Evolutionary conservation across 108 stramenopile genomes (phyloP).

Genomic region (Discostella stelligeroides): DNA sequence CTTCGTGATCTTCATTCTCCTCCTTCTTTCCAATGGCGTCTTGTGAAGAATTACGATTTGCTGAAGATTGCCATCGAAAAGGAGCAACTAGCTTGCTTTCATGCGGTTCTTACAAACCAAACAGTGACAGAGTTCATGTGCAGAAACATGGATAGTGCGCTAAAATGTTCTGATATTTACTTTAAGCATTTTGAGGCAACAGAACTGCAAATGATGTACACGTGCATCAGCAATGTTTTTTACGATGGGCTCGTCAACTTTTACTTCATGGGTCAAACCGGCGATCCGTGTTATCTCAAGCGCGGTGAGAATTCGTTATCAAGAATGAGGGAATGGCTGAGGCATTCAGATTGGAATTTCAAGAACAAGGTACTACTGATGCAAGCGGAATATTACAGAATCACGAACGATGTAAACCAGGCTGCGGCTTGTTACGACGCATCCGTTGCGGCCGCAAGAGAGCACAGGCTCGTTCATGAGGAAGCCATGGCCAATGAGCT

Average conservation of each 20-base stretch:
- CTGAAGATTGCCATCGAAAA: not conserved
- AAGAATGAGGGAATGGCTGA: not conserved
- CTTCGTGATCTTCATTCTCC: no score
- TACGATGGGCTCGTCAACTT: conserved; percentile 4
- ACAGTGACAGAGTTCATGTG: not conserved
- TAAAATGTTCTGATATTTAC: not conserved
- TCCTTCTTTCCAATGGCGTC: not conserved
- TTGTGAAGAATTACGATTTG: conserved; percentile 6
- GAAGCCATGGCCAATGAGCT: conserved; percentile 16
- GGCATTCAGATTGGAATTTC: conserved; percentile 22
- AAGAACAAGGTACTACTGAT: conserved; percentile 24
- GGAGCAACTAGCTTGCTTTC: not conserved
- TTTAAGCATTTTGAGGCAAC: not conserved
- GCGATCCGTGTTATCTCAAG: not conserved
- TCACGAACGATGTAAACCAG: conserved; percentile 13
- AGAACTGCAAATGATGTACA: not conserved
- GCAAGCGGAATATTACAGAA: conserved; percentile 11
- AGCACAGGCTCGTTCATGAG: conserved; percentile 29
- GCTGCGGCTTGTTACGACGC: conserved; percentile 12
- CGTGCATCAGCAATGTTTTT: not conserved
- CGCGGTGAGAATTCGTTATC: conserved; percentile 2
- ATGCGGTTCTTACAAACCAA: not conserved
- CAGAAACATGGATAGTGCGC: conserved; percentile 9
- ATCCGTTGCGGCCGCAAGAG: conserved; percentile 14
- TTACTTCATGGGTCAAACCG: conserved; percentile 10